phyloP scores from a whole-genome alignment of 371 early-diverging fungal species.

The Mucor plumbeus region DNA sequence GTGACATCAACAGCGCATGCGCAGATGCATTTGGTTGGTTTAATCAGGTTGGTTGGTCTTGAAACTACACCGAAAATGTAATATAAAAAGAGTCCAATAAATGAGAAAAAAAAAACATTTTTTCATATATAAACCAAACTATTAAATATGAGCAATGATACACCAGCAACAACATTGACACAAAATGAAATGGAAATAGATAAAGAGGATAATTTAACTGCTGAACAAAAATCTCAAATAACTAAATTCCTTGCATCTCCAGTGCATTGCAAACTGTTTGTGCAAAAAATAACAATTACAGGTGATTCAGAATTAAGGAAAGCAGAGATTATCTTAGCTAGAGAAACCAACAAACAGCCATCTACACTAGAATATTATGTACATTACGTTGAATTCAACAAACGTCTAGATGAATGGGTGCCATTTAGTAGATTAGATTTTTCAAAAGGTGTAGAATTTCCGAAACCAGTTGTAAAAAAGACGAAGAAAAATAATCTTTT shows the following conservation, averaged over 20 bases:
- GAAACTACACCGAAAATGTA: background rate
- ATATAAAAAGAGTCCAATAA: background rate
- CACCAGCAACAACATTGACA: background rate
- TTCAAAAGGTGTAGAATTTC: constrained; percentile 75
- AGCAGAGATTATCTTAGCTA: constrained; percentile 94
- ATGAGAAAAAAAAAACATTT: background rate
- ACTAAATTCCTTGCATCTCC: constrained; percentile 41
- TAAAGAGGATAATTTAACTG: constrained; percentile 4
- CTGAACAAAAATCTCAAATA: constrained; percentile 17
- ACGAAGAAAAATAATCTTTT: constrained; percentile 33
- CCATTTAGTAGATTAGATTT: constrained; percentile 74
- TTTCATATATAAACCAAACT: background rate
- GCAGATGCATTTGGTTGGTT: constrained; percentile 3
- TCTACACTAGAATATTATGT: constrained; percentile 89
- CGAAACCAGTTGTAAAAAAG: constrained; percentile 69
- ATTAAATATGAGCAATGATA: background rate
- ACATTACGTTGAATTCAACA: constrained; percentile 98
- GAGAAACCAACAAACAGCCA: constrained; percentile 50
- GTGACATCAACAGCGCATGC: constrained; percentile 4
- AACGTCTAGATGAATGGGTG: constrained; percentile 99
- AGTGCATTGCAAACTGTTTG: constrained; percentile 75
- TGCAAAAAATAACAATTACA: constrained; percentile 60
- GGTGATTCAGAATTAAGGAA: constrained; percentile 71
- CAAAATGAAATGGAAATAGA: constrained; percentile 7
- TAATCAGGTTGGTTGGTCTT: constrained; percentile 2